A percentile compares a stretch with the other conserved stretches of the same genome.
Evolutionary conservation across 2,329 filamentous ascomycete genomes (phyloP).

Genomic region (Xylaria sp.): DNA sequence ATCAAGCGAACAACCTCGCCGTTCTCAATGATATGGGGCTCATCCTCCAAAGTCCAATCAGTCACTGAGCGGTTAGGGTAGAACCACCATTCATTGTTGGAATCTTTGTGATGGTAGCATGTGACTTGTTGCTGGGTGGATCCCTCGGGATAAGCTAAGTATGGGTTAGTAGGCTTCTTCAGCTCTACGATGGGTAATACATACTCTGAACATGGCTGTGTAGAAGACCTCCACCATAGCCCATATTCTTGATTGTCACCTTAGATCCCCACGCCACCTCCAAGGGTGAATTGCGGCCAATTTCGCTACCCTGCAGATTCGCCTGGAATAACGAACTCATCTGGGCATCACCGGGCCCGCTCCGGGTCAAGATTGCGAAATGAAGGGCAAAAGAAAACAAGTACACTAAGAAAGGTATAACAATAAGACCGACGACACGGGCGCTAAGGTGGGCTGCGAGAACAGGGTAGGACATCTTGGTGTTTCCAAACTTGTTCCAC

Average conservation of each 20-base stretch:
- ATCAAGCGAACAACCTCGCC: conserved; percentile 85
- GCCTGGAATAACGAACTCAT: conserved; percentile 99
- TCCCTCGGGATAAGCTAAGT: conserved; percentile 81
- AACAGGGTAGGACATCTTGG: conserved; percentile 77
- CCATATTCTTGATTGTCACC: conserved; percentile 98
- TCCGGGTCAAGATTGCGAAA: conserved; percentile 92
- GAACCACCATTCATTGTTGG: conserved; percentile 99
- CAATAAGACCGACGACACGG: conserved; percentile 85
- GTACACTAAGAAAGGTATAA: conserved; percentile 91
- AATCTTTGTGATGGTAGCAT: conserved; percentile 99
- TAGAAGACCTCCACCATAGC: conserved; percentile 94
- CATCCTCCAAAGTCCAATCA: conserved; percentile 77
- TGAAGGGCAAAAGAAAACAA: conserved; percentile 95
- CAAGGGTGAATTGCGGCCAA: conserved; percentile 92
- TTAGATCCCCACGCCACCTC: conserved; percentile 91
- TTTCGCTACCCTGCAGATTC: conserved; percentile 91
- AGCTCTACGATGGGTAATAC: conserved; percentile 27
- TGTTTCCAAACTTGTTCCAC: conserved; percentile 97
- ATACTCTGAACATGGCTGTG: conserved; percentile 93
- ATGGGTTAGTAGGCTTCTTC: conserved; percentile 35
- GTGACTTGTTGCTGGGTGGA: conserved; percentile 96
- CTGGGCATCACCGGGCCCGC: conserved; percentile 96
- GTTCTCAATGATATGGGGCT: conserved; percentile 81
- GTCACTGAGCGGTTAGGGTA: conserved; percentile 87
- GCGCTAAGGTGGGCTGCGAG: conserved; percentile 82